Percentiles rank a stretch among this genome's conserved stretches.
Evolutionary conservation across 228 moss, liverwort and hornwort genomes (phyloP).

Genomic region (Sphagnum magellanicum): DNA sequence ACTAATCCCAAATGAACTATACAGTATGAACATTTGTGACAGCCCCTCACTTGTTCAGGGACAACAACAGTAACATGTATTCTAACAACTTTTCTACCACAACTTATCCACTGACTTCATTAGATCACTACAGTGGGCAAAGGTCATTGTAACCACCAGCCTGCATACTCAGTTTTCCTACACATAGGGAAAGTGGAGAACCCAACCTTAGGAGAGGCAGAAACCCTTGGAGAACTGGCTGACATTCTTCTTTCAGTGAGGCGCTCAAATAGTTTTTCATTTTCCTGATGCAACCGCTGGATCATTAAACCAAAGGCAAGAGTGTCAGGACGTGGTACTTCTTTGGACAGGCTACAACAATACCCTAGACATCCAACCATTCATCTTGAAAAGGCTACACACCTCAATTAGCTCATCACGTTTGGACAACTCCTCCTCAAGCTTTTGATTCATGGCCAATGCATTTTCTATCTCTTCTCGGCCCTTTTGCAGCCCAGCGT

Average conservation of each 20-base stretch:
- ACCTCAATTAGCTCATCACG: slow-evolving; percentile 92
- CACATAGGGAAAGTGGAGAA: not conserved
- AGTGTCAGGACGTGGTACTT: not conserved
- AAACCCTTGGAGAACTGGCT: slow-evolving; percentile 39
- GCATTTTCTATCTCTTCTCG: slow-evolving; percentile 62
- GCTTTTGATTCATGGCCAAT: slow-evolving; percentile 61
- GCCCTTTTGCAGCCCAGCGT: slow-evolving; percentile 44
- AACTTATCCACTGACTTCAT: too few relatives aligned
- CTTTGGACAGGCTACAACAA: not conserved
- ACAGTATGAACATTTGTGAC: too few relatives aligned
- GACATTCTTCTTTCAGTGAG: slow-evolving; percentile 60
- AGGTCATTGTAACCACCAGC: too few relatives aligned
- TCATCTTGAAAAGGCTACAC: not conserved
- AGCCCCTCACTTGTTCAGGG: too few relatives aligned
- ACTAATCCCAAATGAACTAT: too few relatives aligned
- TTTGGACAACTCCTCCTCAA: slow-evolving; percentile 91
- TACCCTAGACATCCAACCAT: not conserved
- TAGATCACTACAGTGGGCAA: too few relatives aligned
- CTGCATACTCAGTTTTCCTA: not conserved
- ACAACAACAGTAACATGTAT: too few relatives aligned
- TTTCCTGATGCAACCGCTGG: slow-evolving; percentile 90
- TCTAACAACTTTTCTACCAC: too few relatives aligned
- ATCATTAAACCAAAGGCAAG: too few relatives aligned
- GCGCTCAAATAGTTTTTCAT: slow-evolving; percentile 98
- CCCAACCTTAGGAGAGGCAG: slow-evolving; percentile 48